Conservation (phyloP, 2,329 filamentous ascomycete species). For the Colletotrichum viniferum region DNA sequence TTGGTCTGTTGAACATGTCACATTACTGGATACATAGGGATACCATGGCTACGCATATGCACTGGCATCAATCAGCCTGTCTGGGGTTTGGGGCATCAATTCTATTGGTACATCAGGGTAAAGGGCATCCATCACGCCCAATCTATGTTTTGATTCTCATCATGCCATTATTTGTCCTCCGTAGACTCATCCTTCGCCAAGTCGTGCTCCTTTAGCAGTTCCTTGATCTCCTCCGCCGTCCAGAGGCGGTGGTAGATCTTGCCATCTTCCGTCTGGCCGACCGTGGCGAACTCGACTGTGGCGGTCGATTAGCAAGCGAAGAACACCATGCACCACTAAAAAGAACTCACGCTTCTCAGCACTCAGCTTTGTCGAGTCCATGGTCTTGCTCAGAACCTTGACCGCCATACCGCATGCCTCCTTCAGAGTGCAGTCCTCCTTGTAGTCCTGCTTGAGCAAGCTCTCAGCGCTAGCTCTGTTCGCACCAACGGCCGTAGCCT, state of each 20-base stretch:
- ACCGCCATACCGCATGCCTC: conserved; percentile 97
- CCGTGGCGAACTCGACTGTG: conserved; percentile 95
- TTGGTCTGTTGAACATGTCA: neutral
- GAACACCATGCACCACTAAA: neutral
- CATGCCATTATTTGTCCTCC: conserved; percentile 61
- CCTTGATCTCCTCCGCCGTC: conserved; percentile 95
- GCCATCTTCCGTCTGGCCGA: conserved; percentile 91
- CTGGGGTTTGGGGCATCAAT: conserved; percentile 13
- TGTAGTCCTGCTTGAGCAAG: conserved; percentile 98
- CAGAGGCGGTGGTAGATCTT: conserved; percentile 98
- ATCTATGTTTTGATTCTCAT: conserved; percentile 18
- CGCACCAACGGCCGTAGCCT: conserved; percentile 95
- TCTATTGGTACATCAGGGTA: conserved; percentile 22
- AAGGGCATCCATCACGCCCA: conserved; percentile 14
- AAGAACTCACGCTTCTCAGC: conserved; percentile 92
- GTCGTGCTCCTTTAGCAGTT: conserved; percentile 92
- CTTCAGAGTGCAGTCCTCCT: conserved; percentile 95
- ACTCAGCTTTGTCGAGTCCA: conserved; percentile 98
- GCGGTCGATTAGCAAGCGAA: conserved; percentile 24
- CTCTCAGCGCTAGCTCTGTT: conserved; percentile 98
- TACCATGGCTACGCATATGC: neutral
- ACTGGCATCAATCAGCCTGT: neutral
- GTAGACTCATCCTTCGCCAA: conserved; percentile 83
- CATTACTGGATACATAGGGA: neutral
- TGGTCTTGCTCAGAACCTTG: conserved; percentile 99